A percentile compares a stretch with the other conserved stretches of the same genome.
Conservation (phyloP, 306 rosid genomes). For the Gastrolobium bilobum region DNA sequence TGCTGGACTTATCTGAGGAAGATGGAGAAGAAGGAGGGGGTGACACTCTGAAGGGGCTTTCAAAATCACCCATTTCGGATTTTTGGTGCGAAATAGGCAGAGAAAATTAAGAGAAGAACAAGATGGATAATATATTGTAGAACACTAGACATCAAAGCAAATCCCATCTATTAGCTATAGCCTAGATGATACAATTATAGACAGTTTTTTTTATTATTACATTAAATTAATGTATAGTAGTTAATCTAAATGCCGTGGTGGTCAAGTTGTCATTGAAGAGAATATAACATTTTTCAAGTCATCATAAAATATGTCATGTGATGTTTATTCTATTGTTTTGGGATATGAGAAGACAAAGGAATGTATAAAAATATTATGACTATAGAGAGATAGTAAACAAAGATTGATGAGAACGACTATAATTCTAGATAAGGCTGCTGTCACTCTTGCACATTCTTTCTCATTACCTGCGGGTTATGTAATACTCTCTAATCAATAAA, state of each 20-base stretch:
- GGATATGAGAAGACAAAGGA: conserved; percentile 48
- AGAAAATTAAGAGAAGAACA: conserved; percentile 24
- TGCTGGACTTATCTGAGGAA: conserved; percentile 47
- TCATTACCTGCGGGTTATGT: conserved; percentile 37
- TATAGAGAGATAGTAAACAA: conserved; percentile 17
- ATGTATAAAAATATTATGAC: conserved; percentile 23
- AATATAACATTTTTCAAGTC: neutral
- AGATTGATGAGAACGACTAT: conserved; percentile 34
- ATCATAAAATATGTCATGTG: conserved; percentile 10
- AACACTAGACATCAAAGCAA: conserved; percentile 30
- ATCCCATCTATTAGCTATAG: conserved; percentile 15
- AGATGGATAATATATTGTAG: conserved; percentile 26
- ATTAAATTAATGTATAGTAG: conserved; percentile 48
- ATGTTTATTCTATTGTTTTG: conserved; percentile 11
- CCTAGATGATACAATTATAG: conserved; percentile 6
- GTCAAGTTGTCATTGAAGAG: conserved; percentile 49
- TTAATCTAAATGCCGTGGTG: conserved; percentile 60
- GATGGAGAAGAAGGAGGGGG: conserved; percentile 49
- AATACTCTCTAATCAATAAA: neutral
- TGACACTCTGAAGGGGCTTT: conserved; percentile 37
- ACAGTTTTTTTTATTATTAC: neutral
- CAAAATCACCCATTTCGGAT: conserved; percentile 50
- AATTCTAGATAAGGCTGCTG: conserved; percentile 49
- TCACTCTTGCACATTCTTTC: conserved; percentile 30
- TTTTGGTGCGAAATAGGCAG: conserved; percentile 16